A percentile compares a stretch with the other conserved stretches of the same genome.
Evolutionary conservation across 1,284 basidiomycete species (phyloP).

Genomic region (Sporisorium sorghi): DNA sequence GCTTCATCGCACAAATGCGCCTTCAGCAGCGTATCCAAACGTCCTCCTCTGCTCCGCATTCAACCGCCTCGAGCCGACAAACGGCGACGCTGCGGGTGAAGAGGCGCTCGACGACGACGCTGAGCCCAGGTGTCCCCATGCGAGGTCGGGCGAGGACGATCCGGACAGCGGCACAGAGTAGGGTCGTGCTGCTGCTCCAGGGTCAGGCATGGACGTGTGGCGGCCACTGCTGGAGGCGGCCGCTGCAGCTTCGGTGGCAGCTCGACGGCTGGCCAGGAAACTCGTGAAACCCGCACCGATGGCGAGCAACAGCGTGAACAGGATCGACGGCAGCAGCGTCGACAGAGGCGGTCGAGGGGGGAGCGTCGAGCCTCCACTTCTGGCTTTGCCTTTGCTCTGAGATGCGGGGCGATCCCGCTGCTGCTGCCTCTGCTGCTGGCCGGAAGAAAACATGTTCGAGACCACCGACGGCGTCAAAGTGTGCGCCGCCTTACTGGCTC

Average conservation of each 20-base stretch:
- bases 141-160: not conserved
- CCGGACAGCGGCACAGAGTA: not conserved
- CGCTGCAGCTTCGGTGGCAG: slow-evolving; percentile 9
- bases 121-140: not conserved
- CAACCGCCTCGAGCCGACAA: not conserved
- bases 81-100: too few relatives aligned
- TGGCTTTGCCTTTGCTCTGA: slow-evolving; percentile 6
- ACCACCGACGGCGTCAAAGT: slow-evolving; percentile 24
- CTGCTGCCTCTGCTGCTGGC: too few relatives aligned
- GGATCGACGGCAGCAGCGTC: slow-evolving; percentile 55
- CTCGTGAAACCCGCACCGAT: slow-evolving; percentile 54
- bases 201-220: not conserved
- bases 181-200: not conserved
- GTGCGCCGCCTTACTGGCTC: slow-evolving; percentile 17
- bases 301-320: slow-evolving; percentile 59
- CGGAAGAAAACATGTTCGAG: slow-evolving; percentile 14
- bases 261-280: slow-evolving; percentile 33
- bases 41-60: not conserved
- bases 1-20: not conserved
- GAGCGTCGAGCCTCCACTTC: slow-evolving; percentile 19
- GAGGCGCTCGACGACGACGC: not conserved
- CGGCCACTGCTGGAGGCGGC: not conserved
- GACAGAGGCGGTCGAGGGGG: slow-evolving; percentile 61
- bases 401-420: not conserved
- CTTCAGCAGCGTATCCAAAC: not conserved